Evolutionary conservation across 139 green algal genomes (phyloP).

Genomic region (Raphidocelis subcapitata): DNA sequence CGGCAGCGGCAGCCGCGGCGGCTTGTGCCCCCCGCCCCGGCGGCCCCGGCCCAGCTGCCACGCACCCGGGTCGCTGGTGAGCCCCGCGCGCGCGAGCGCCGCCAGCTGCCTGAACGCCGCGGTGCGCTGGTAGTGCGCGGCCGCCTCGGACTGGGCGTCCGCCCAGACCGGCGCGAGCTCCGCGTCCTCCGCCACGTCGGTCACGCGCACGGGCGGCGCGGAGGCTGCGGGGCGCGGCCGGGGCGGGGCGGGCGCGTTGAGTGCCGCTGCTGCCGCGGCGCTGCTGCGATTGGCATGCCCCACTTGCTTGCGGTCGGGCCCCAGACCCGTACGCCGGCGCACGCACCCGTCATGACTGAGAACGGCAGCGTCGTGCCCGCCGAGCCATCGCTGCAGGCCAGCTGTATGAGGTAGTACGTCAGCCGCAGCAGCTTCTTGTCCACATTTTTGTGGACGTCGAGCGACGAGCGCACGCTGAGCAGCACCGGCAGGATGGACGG

Average conservation of each 20-base stretch:
- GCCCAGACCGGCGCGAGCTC: slow-evolving; percentile 14
- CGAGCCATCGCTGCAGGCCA: slow-evolving; percentile 53
- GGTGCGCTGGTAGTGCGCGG: slow-evolving; percentile 23
- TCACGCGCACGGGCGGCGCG: slow-evolving; percentile 9
- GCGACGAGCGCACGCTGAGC: slow-evolving; percentile 15
- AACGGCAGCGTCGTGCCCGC: slow-evolving; percentile 59
- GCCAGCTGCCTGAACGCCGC: slow-evolving; percentile 21
- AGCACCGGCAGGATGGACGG: slow-evolving; percentile 36
- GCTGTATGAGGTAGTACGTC: slow-evolving; percentile 63
- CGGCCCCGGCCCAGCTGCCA: too few species aligned
- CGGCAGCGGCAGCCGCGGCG: background rate
- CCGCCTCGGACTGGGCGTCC: slow-evolving; percentile 7
- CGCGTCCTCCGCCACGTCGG: slow-evolving; percentile 14
- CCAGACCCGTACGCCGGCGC: too few species aligned
- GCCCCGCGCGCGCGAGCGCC: slow-evolving; percentile 12
- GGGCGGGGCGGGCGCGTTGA: too few species aligned
- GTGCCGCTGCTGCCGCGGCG: too few species aligned
- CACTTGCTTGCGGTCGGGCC: too few species aligned
- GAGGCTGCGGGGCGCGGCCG: too few species aligned
- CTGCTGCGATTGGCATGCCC: too few species aligned
- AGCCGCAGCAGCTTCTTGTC: slow-evolving; percentile 39
- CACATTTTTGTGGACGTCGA: slow-evolving; percentile 35
- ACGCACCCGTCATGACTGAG: slow-evolving; percentile 19
- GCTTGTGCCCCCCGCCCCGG: too few species aligned
- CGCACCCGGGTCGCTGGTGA: background rate